These are phyloP conservation scores for Russula abietina DNA, from an alignment of 768 basidiomycete genomes.

Conservation along the genomic window DNA sequence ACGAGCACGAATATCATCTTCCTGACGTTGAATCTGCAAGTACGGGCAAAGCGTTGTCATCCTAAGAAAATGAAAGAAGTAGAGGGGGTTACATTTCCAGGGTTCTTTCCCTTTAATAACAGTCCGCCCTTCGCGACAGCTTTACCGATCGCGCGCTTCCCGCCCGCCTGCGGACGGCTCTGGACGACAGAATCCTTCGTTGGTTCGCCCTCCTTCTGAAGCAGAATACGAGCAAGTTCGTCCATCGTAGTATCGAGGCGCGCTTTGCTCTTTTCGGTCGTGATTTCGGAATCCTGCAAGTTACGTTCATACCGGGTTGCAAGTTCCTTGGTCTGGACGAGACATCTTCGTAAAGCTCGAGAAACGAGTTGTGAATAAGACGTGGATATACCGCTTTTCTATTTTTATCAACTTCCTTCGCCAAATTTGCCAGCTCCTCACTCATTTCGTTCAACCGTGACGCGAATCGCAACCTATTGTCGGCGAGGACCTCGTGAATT, in stretches of 20 bases:
- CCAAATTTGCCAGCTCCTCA: conserved; percentile 80
- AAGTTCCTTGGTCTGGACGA: conserved; percentile 77
- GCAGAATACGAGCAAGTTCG: conserved; percentile 84
- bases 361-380: not conserved
- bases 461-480: conserved; percentile 82
- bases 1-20: conserved; percentile 85
- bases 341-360: not conserved
- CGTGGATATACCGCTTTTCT: conserved; percentile 66
- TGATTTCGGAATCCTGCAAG: conserved; percentile 77
- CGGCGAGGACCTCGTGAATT: conserved; percentile 85
- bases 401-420: conserved; percentile 91
- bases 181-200: conserved; percentile 75
- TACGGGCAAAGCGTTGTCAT: conserved; percentile 9
- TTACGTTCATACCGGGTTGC: conserved; percentile 82
- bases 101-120: conserved; percentile 87
- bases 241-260: conserved; percentile 87
- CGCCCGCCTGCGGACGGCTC: conserved; percentile 50
- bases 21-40: conserved; percentile 77
- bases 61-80: conserved; percentile 1
- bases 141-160: conserved; percentile 83
- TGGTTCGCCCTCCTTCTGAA: conserved; percentile 94
- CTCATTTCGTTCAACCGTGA: conserved; percentile 92
- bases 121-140: conserved; percentile 88
- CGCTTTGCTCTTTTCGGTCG: conserved; percentile 83
- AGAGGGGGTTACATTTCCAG: conserved; percentile 57